Evolutionary conservation across 2,329 filamentous ascomycete species (phyloP).

Genomic region (Pseudohalonectria lignicola): DNA sequence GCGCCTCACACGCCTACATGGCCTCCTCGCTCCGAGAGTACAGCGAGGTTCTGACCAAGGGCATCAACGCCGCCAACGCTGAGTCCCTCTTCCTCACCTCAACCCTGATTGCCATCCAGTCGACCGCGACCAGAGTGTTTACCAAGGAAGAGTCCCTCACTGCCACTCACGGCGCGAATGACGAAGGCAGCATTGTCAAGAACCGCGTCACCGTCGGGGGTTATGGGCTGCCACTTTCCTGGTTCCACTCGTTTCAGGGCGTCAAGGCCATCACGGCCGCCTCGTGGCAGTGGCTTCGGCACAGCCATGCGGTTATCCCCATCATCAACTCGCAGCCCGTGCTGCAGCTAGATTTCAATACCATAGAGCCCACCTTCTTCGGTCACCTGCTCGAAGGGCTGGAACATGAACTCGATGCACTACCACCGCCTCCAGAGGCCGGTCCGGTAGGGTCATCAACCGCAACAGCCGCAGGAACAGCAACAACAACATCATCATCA

Average conservation of each 20-base stretch:
- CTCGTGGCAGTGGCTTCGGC: slow-evolving; percentile 53
- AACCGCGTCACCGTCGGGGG: slow-evolving; percentile 13
- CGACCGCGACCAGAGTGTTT: slow-evolving; percentile 52
- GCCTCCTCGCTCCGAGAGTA: slow-evolving; percentile 52
- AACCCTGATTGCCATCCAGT: slow-evolving; percentile 55
- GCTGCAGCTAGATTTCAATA: slow-evolving; percentile 47
- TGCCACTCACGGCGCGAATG: background rate
- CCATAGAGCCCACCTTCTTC: slow-evolving; percentile 45
- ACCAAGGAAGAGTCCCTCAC: slow-evolving; percentile 36
- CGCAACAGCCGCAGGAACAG: too few species aligned
- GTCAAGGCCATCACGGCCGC: slow-evolving; percentile 54
- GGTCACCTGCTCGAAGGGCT: slow-evolving; percentile 46
- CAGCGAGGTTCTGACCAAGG: slow-evolving; percentile 40
- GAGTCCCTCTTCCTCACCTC: slow-evolving; percentile 53
- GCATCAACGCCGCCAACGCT: slow-evolving; percentile 47
- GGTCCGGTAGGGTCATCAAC: too few species aligned
- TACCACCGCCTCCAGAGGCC: slow-evolving; percentile 10
- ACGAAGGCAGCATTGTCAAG: slow-evolving; percentile 3
- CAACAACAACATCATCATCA: too few species aligned
- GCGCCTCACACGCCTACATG: slow-evolving; percentile 54
- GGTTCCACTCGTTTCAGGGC: slow-evolving; percentile 58
- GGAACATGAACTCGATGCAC: slow-evolving; percentile 38
- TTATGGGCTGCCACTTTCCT: slow-evolving; percentile 49
- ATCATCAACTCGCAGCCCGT: slow-evolving; percentile 55
- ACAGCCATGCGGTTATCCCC: slow-evolving; percentile 43